Evolutionary conservation across 352 stramenopile species (phyloP), one percentile per base, ranked within the genome.

Genomic region (Phytophthora parvispora): DNA sequence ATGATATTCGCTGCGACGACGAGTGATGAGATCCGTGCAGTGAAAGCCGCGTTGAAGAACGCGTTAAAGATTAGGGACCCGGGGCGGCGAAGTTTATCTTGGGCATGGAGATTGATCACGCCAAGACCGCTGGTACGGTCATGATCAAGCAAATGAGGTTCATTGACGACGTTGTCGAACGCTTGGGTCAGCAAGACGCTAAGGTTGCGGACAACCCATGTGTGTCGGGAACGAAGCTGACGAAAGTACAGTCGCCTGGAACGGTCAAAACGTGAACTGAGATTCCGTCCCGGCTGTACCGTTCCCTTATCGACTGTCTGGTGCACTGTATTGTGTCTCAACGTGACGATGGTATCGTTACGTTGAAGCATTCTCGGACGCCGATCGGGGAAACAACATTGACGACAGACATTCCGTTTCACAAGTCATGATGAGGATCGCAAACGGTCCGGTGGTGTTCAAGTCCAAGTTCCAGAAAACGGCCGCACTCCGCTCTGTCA

Each of bases 391-490:
- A 53, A 53, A 12, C 47, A 34, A 53, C 25, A 13, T 53, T 27
- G 47, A 53, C 24, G 47, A 53, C 25, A 31, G 47, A 15, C 47
- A 13, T 36, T 53, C 47, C 25, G 47, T 57, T 6, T 47, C 50
- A 1, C n/a, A 31, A 0, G 31, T 57, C 22, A 28, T 43, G 18
- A 28, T 56, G 28, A 43, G 40, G 49, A 56, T 56, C 8, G 49
- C 28, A 28, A 42, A 56, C 28, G 49, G 1, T 42, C 49, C 49
- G 6, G 49, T 56, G 3, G 28, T 56, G 13, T 56, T 56, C 49
- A 56, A 56, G 16, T 56, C 49, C 16, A 56, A 56, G 49, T 56
- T 56, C 32, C 52, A 59, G 22, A 6, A 24, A 24, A 53, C 56
- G 24, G 56, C 54, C n/a, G 56, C 27, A 1, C 40, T 63, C 12